phyloP scores from a whole-genome alignment of 106 monocot species.

The Chionographis japonica region DNA sequence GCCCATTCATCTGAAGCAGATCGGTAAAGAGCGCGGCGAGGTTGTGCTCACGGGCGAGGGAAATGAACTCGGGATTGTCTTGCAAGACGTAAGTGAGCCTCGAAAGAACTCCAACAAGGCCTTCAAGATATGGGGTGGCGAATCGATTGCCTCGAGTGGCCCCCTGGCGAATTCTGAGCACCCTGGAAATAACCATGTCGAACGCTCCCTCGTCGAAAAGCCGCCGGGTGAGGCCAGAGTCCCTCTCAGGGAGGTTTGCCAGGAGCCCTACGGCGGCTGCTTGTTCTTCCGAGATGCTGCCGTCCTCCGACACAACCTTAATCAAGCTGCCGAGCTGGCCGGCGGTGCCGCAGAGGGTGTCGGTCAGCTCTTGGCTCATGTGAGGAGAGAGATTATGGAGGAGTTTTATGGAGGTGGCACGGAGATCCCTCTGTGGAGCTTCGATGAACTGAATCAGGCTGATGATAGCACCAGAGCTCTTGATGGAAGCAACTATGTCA shows the following conservation, averaged over 20 bases:
- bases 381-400: constrained; percentile 67
- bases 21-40: constrained; percentile 64
- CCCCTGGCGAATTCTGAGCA: constrained; percentile 47
- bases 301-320: constrained; percentile 54
- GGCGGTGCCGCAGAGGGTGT: constrained; percentile 47
- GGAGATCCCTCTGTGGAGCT: constrained; percentile 73
- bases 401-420: constrained; percentile 69
- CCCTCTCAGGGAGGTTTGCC: constrained; percentile 70
- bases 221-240: constrained; percentile 50
- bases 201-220: constrained; percentile 75
- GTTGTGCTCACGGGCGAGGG: constrained; percentile 49
- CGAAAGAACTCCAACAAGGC: constrained; percentile 62
- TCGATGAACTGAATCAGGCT: constrained; percentile 87
- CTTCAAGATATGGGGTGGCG: constrained; percentile 60
- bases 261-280: constrained; percentile 76
- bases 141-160: constrained; percentile 55
- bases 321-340: constrained; percentile 65
- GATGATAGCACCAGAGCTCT: constrained; percentile 81
- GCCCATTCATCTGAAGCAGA: constrained; percentile 67
- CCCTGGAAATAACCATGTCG: constrained; percentile 43
- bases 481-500: constrained; percentile 71
- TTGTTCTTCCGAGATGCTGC: constrained; percentile 80
- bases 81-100: constrained; percentile 66
- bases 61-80: constrained; percentile 32
- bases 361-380: constrained; percentile 73